Base-by-base conservation (phyloP, 106 monocot genomes). In the Phalaenopsis aphrodite region DNA sequence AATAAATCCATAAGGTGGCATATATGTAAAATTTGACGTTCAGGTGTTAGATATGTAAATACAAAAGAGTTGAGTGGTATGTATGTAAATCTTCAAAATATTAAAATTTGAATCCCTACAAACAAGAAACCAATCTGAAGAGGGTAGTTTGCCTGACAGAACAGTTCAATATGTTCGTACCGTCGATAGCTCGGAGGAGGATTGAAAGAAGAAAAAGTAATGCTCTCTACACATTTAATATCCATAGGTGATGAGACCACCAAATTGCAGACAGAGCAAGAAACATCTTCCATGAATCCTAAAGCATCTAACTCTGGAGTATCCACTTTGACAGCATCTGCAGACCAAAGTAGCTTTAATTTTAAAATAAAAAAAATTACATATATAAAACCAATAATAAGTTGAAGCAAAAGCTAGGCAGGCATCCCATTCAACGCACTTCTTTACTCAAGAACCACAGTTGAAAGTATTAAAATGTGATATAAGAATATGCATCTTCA, bases 161-260 rank as follows among this genome's bases (percentile, higher is more conserved):
- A 76, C 81, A 65, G 5, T 19, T 18, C 37, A 71, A 18, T 79
- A 79, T 21, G 66, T 5, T 8, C 52, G 80, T 81, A 99, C 99
- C 92, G 89, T 75, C 99, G 91, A 80, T 95, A 91, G 88, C 83
- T 93, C 68, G 94, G 99, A 87, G 99, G 93, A 82, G 99, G 99
- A 72, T 99, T 99, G 55, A 99, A 93, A 41, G 99, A 93, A 82
- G 99, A 99, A 88, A 93, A 95, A 56, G 88, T 84, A 75, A 99
- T 84, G 81, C 84, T 93, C 42, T 91, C 93, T 45, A 91, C 61
- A 76, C 95, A 99, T 79, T 86, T 87, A 46, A 99, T 82, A 43
- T 93, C 91, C 66, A 85, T 83, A 43, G 78, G 75, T 72, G 85
- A 84, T 39, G 87, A 75, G 41, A 81, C 39, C 30, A 88, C 43